phyloP scores from a whole-genome alignment of 139 green algal genomes.

The Coelastrella sp. region DNA sequence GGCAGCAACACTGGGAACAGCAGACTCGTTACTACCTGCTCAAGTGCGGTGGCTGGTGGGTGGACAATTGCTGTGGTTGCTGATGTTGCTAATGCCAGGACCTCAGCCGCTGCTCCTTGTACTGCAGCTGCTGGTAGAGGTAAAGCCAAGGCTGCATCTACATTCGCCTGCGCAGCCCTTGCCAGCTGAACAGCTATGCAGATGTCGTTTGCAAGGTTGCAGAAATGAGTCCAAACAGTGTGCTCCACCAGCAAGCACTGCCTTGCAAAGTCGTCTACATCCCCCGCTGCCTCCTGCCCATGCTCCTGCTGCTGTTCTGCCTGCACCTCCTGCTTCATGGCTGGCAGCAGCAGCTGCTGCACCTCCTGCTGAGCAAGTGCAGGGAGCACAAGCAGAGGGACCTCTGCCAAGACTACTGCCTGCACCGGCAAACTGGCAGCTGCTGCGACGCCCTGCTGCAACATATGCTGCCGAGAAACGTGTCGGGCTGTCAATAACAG shows the following conservation, averaged over 20 bases:
- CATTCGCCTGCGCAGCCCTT: neutral
- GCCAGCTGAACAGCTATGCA: neutral
- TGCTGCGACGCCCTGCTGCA: neutral
- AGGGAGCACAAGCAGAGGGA: conserved; percentile 31
- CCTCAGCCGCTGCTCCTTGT: neutral
- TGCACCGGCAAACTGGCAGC: neutral
- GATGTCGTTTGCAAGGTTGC: conserved; percentile 5
- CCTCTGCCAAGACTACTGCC: neutral
- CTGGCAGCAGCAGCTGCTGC: conserved; percentile 45
- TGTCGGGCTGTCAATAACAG: too few species aligned
- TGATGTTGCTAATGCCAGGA: neutral
- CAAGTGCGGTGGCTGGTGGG: neutral
- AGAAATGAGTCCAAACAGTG: neutral
- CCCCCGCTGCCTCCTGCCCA: neutral
- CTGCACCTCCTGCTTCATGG: conserved; percentile 40
- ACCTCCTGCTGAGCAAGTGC: conserved; percentile 35
- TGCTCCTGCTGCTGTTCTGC: conserved; percentile 13
- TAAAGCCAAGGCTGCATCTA: neutral
- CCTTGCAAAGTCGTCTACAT: neutral
- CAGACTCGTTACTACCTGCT: neutral
- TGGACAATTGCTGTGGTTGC: neutral
- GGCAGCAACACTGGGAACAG: conserved; percentile 40
- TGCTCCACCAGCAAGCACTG: neutral
- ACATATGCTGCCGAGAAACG: too few species aligned
- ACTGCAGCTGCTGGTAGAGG: neutral